Base-by-base conservation (phyloP, 805 yeast genomes). In the Lachancea quebecensis region DNA sequence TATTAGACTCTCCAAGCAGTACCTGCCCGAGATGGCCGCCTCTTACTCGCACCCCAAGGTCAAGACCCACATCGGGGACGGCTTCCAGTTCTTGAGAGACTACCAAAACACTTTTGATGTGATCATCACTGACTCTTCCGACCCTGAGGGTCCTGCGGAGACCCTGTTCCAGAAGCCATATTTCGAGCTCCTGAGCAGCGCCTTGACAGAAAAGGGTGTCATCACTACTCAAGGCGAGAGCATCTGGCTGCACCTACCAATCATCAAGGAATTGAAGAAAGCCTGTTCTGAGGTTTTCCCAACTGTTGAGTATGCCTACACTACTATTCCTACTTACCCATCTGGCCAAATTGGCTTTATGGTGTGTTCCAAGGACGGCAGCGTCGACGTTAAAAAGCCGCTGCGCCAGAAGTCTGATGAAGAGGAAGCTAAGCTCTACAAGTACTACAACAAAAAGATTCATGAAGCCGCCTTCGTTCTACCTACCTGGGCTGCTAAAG, bases 141-240 rank as follows among this genome's bases (percentile, higher is more conserved):
- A 91, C 68, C 98, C 98, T 41, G 98, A 91, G 68, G 99, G 98
- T 46, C 98, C 99, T 30, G 98, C 98, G 41, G 96, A 83, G 67
- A 75, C 87, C 32, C 76, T 91, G 42, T 93, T 93, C 79, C 95
- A 90, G 72, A 83, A 85, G 66, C 87, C 89, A 27, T 91, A 91
- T 75, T 91, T 90, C 66, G 76, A 83, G 68, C 78, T 91, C 51
- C 74, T 91, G 65, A 71, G 75, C 65, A 83, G 80, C 51, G 96
- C 98, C n/a, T 77, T 91, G 56, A 89, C 95, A 49, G 93, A 81
- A 52, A 79, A 87, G 65, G 99, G 99, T 64, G 91, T 90, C 47
- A 84, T 93, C 60, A 72, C 81, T 46, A 89, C 96, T 48, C 97
- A 91, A 72, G 97, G 96, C 44, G 99, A 91, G 70, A 85, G 82